These are phyloP conservation scores for Cupressus sempervirens DNA, from an alignment of 75 land plant species.

Conservation along the genomic window DNA sequence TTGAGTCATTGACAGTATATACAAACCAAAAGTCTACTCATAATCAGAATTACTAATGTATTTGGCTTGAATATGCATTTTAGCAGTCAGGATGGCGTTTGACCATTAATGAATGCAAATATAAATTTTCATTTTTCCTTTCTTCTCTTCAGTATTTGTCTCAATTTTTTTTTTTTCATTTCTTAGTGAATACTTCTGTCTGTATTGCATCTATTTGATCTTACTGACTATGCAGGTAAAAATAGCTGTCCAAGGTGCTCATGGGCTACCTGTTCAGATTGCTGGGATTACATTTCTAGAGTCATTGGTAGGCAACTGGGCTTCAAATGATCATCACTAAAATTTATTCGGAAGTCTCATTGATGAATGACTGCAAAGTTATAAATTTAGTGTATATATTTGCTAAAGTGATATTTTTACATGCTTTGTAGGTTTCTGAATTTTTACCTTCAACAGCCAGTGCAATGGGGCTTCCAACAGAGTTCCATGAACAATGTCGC, in stretches of 20 bases:
- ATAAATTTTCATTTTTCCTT: neutral
- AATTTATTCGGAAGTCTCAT: neutral
- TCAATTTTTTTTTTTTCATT: neutral
- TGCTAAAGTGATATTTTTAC: constrained; percentile 7
- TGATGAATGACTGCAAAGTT: neutral
- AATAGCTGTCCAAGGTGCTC: constrained; percentile 63
- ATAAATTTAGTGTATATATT: neutral
- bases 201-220: neutral
- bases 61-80: neutral
- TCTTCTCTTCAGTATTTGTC: neutral
- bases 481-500: constrained; percentile 86
- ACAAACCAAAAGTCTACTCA: neutral
- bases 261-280: constrained; percentile 70
- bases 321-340: neutral
- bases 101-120: neutral
- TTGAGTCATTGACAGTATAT: neutral
- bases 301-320: constrained; percentile 58
- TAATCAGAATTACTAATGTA: neutral
- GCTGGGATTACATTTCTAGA: constrained; percentile 75
- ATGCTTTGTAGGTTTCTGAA: constrained; percentile 67
- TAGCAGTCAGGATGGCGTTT: neutral
- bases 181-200: neutral
- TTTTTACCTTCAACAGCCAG: constrained; percentile 90
- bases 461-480: constrained; percentile 92
- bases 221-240: constrained; percentile 49